A percentile compares a stretch with the other conserved stretches of the same genome.
Conservation (phyloP, 2,329 filamentous ascomycete genomes). For the Didymella glomerata region DNA sequence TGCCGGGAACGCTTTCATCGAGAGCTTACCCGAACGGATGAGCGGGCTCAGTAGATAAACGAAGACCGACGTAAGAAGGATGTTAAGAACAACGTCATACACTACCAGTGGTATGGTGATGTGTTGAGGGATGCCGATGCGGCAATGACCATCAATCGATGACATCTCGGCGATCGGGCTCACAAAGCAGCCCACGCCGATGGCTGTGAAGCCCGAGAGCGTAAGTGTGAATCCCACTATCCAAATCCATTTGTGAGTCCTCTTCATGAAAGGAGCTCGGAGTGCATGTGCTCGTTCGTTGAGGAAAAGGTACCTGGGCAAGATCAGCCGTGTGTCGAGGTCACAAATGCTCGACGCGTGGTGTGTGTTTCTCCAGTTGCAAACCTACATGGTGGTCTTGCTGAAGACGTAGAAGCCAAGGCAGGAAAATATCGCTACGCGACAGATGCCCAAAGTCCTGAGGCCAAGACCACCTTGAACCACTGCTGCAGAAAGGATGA, state of each 20-base stretch:
- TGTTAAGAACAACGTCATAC: constrained; percentile 52
- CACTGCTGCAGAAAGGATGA: constrained; percentile 47
- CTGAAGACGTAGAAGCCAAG: constrained; percentile 41
- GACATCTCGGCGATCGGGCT: constrained; percentile 46
- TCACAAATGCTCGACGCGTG: too few species aligned
- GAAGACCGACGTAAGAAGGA: constrained; percentile 52
- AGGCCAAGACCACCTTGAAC: constrained; percentile 46
- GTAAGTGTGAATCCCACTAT: constrained; percentile 25
- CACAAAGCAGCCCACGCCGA: constrained; percentile 42
- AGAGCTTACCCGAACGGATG: constrained; percentile 28
- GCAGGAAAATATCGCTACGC: constrained; percentile 49
- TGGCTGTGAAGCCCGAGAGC: constrained; percentile 38
- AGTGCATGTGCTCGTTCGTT: constrained; percentile 54
- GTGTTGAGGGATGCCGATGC: constrained; percentile 51
- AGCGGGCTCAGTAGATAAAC: constrained; percentile 48
- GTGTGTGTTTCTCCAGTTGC: not conserved
- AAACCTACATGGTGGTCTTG: constrained; percentile 28
- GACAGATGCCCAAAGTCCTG: constrained; percentile 36
- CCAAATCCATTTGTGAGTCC: constrained; percentile 50
- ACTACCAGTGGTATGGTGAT: constrained; percentile 49
- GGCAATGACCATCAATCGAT: constrained; percentile 44
- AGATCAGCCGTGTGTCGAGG: not conserved
- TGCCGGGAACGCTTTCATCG: constrained; percentile 10
- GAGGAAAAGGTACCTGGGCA: constrained; percentile 51
- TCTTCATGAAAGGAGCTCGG: constrained; percentile 43